Evolutionary conservation across 352 stramenopile genomes (phyloP), one percentile per base, ranked within the genome.

Genomic region (Globisporangium apiculatum): DNA sequence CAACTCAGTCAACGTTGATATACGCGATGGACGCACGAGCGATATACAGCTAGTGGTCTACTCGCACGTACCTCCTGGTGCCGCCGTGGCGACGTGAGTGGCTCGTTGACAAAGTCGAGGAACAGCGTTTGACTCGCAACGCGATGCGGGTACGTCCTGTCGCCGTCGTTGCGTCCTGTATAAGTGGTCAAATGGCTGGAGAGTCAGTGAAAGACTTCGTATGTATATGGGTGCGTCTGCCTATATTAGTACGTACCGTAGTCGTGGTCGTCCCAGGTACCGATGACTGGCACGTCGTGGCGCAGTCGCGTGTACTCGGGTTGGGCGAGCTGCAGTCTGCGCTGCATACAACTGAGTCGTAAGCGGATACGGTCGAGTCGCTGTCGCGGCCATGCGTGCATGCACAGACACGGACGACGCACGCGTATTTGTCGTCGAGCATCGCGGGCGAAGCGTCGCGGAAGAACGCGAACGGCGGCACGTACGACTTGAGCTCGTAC

Each of bases 241-340:
- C 7, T 12, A 43, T 12, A 43, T 3, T 5, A 8, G 45, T 17
- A 35, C 15, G 89, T 88, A 17, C 88, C 88, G 54, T 90, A 97
- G 64, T 97, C 88, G 60, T 96, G 87, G 68, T 97, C 88, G 62
- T 97, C 83, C 85, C 85, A 94, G 57, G 90, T 87, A n/a, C 79
- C 85, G 48, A 94, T 89, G 47, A 91, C 75, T 8, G 85, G 85
- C 52, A 76, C 88, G 46, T 48, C 70, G 42, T 69, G 71, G 7
- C 72, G 68, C 37, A 94, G 84, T 51, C 64, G 51, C 8, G 56
- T 63, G 66, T 94, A 94, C 53, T 88, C 76, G 5, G 78, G 67
- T 56, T 91, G 83, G 4, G 68, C 67, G 36, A 81, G 45, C 58
- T 86, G 67, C 37, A 81, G 86, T 11, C 83, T 93, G 40, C 48